Conservation (phyloP, 2,329 filamentous ascomycete genomes). For the Ophiobolus disseminans region DNA sequence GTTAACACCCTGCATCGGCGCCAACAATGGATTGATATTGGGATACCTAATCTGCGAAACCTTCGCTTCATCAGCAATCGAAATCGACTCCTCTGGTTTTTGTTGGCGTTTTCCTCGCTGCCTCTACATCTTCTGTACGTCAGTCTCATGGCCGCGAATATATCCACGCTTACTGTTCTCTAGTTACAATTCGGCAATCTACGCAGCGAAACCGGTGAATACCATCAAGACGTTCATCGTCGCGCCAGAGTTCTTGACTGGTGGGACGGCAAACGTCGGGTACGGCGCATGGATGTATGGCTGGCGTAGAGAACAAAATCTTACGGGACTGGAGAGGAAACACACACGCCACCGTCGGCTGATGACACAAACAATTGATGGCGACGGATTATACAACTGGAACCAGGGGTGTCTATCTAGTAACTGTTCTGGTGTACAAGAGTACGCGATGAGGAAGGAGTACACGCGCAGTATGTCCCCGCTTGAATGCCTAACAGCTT, state of each 20-base stretch:
- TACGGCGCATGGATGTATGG: background rate
- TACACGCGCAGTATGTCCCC: background rate
- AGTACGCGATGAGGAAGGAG: background rate
- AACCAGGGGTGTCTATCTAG: background rate
- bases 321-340: background rate
- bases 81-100: background rate
- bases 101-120: background rate
- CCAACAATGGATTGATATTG: background rate
- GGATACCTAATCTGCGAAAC: background rate
- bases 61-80: background rate
- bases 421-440: background rate
- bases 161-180: background rate
- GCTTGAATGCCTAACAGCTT: background rate
- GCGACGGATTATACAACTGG: background rate
- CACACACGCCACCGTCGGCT: background rate
- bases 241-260: background rate
- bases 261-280: background rate
- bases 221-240: background rate
- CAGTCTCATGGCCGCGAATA: background rate
- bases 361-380: background rate
- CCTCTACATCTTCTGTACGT: constrained; percentile 1
- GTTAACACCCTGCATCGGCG: background rate
- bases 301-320: background rate
- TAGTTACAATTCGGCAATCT: background rate
- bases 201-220: background rate